phyloP scores from a whole-genome alignment of 148 eudicot genomes.

The Amaranthus palmeri region DNA sequence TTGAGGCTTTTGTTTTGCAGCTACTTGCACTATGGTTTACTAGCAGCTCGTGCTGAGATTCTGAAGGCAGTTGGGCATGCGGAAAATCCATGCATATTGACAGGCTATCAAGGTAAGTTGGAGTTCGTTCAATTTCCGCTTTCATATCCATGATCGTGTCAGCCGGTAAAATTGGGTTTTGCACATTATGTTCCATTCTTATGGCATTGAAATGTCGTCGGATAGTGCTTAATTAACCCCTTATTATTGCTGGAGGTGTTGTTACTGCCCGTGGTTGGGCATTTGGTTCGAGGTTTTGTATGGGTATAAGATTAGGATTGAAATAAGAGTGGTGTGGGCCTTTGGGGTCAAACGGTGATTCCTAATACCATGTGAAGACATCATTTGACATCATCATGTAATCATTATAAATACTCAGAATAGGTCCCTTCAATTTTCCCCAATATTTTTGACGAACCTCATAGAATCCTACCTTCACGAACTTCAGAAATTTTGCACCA shows the following conservation, averaged over 20 bases:
- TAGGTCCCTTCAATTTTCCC: no score
- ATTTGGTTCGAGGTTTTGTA: no score
- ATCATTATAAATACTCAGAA: no score
- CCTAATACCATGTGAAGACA: no score
- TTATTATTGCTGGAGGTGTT: neutral
- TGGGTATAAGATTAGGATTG: no score
- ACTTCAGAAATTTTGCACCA: no score
- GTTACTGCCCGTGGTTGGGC: no score
- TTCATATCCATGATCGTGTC: neutral
- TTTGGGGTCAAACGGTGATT: no score
- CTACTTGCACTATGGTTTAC: slow-evolving; percentile 87
- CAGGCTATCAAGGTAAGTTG: slow-evolving; percentile 64
- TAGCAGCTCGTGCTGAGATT: slow-evolving; percentile 98
- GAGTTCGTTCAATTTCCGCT: slow-evolving; percentile 10
- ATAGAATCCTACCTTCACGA: no score
- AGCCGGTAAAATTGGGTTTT: neutral
- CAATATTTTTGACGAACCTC: no score
- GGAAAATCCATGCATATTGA: slow-evolving; percentile 70
- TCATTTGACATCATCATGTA: no score
- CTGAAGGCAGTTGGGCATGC: slow-evolving; percentile 54
- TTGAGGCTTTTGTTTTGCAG: slow-evolving; percentile 35
- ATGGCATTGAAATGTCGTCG: neutral
- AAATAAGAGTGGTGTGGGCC: no score
- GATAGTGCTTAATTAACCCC: neutral
- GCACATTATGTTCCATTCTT: neutral